Base-by-base conservation (phyloP, 495 filamentous ascomycete genomes). In the Penicillium cosmopolitanum region DNA sequence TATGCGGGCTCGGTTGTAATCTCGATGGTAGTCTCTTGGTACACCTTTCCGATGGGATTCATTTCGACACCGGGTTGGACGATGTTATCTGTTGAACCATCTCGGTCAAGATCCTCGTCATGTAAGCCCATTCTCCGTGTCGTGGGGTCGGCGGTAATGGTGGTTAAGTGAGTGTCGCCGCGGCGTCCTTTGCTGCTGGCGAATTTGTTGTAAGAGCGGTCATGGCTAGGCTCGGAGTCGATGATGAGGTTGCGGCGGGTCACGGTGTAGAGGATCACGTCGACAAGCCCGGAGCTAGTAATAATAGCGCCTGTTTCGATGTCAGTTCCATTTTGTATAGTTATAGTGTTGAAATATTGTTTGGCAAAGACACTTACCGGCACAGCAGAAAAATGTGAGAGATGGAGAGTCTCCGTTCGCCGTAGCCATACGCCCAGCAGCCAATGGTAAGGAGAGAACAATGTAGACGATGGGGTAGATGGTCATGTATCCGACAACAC, bases 391-490 rank as follows among this genome's bases (percentile, higher is more conserved):
- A 62, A 87, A 90, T 0, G 72, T 69, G 15, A 88, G 64, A 16
- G 78, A 78, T 0, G 87, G 81, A 1, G 75, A 57, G 40, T 70
- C 71, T 21, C 85, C 83, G 6, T 83, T 78, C 69, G 89, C 87
- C 5, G 81, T 81, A 23, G 82, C 78, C 75, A 92, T 86, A 66
- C 89, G 87, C 23, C 86, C 86, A 0, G 84, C 77, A 7, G 89
- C 90, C 4, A 93, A 79, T 0, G 90, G 90, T 2, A 88, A 78
- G 1, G 88, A 92, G 58, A 88, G 85, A 18, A 89, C 63, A 34
- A 90, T 78, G 67, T 92, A 93, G 56, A 89, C 87, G 51, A 89
- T 73, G 0, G 90, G 88, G 65, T 93, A 93, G 53, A 91, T 80
- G 25, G 91, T 80, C 89, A 93, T 82, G 80, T 87, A 77, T 65